These are phyloP conservation scores for Ascochyta rabiei DNA, from an alignment of 2,329 filamentous ascomycete species.

Conservation along the genomic window DNA sequence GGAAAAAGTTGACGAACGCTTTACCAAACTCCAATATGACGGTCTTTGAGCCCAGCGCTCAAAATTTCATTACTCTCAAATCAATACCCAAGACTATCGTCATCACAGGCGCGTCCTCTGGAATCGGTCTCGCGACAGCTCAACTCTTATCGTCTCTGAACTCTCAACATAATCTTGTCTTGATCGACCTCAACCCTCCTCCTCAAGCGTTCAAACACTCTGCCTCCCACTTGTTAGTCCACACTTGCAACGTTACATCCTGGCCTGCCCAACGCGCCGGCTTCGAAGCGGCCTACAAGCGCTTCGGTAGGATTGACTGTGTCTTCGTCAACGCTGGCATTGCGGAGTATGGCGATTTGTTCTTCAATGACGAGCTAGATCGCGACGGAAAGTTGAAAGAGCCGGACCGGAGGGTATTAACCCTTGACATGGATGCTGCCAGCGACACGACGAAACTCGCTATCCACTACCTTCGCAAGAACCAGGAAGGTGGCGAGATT, in stretches of 20 bases:
- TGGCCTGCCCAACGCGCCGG: constrained; percentile 54
- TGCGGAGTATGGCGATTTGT: constrained; percentile 56
- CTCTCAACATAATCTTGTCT: constrained; percentile 49
- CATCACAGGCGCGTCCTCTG: constrained; percentile 50
- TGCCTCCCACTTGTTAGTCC: constrained; percentile 39
- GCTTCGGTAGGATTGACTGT: constrained; percentile 53
- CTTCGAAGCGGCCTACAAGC: constrained; percentile 50
- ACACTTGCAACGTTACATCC: constrained; percentile 54
- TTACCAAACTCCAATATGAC: constrained; percentile 22
- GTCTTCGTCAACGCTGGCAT: constrained; percentile 60
- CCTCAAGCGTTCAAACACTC: constrained; percentile 41
- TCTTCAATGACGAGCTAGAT: constrained; percentile 56
- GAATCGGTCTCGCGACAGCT: constrained; percentile 52
- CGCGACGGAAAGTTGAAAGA: constrained; percentile 50
- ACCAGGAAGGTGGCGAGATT: constrained; percentile 51
- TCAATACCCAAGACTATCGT: constrained; percentile 42
- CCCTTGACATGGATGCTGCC: constrained; percentile 56
- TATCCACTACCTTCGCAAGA: constrained; percentile 54
- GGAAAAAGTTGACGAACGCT: background rate
- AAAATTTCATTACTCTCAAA: constrained; percentile 28
- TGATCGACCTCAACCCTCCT: constrained; percentile 49
- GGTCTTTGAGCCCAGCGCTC: constrained; percentile 31
- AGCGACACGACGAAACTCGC: constrained; percentile 56
- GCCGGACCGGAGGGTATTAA: constrained; percentile 54
- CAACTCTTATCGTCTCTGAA: constrained; percentile 47